A percentile compares a stretch with the other conserved stretches of the same genome.
Conservation (phyloP, 139 green algal species). For the Picocystis salinarum region DNA sequence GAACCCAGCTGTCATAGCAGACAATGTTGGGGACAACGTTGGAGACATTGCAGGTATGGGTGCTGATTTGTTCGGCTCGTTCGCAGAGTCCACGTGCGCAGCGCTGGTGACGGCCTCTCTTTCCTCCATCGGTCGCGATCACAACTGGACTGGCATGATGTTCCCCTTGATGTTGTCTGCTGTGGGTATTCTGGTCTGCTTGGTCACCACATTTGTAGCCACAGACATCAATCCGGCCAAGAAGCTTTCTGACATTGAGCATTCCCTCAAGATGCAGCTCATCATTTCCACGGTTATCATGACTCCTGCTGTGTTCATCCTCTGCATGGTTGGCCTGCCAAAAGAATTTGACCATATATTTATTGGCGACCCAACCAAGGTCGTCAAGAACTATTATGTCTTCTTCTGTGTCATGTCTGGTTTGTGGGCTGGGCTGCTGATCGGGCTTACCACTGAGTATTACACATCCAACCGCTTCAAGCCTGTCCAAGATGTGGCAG, state of each 20-base stretch:
- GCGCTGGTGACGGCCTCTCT: constrained; percentile 68
- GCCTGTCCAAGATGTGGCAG: constrained; percentile 70
- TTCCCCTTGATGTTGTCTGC: constrained; percentile 69
- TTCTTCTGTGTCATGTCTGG: constrained; percentile 77
- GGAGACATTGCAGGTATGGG: constrained; percentile 97
- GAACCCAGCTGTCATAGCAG: constrained; percentile 94
- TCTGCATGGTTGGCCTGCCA: constrained; percentile 29
- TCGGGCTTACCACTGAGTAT: constrained; percentile 92
- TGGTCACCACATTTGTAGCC: constrained; percentile 38
- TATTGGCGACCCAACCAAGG: constrained; percentile 22
- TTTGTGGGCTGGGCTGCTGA: constrained; percentile 89
- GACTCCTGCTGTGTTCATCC: constrained; percentile 40
- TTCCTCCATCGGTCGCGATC: constrained; percentile 23
- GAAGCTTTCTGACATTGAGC: constrained; percentile 57
- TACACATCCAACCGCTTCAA: constrained; percentile 84
- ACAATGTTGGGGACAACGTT: constrained; percentile 99
- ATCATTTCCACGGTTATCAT: constrained; percentile 70
- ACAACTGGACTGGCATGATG: constrained; percentile 40
- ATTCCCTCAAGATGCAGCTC: constrained; percentile 82
- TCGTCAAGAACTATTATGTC: constrained; percentile 75
- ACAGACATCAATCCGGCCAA: constrained; percentile 8
- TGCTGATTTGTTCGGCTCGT: constrained; percentile 91
- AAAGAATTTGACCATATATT: constrained; percentile 38
- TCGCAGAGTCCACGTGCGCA: constrained; percentile 90
- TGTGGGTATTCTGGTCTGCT: constrained; percentile 74